These are phyloP conservation scores for Anthoceros angustus DNA, from an alignment of 225 moss, liverwort and hornwort genomes.

Conservation along the genomic window DNA sequence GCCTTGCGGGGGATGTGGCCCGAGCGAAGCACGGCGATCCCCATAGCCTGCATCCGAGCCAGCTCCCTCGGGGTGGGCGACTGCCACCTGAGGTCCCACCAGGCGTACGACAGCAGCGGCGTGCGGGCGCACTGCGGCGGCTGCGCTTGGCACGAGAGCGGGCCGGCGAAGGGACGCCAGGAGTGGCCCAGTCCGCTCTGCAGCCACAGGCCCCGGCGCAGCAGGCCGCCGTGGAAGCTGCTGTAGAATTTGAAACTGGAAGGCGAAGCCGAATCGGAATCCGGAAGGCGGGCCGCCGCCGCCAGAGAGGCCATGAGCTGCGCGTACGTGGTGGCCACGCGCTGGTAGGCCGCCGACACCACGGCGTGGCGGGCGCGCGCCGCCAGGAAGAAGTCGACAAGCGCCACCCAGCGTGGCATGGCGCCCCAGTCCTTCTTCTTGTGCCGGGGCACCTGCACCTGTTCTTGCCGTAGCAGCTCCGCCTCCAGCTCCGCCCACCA, in stretches of 20 bases:
- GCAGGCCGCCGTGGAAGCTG: conserved; percentile 37
- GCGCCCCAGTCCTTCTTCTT: conserved; percentile 51
- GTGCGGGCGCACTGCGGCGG: conserved; percentile 38
- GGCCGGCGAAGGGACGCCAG: conserved; percentile 56
- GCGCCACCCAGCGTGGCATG: conserved; percentile 70
- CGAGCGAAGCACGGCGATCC: neutral
- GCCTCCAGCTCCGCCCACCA: no score
- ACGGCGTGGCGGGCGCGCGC: conserved; percentile 48
- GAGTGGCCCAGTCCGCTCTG: conserved; percentile 64
- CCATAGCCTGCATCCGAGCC: neutral
- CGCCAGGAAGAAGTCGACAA: conserved; percentile 72
- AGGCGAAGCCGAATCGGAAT: neutral
- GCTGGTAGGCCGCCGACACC: conserved; percentile 50
- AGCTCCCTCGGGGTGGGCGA: conserved; percentile 28
- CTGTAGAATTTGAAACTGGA: conserved; percentile 43
- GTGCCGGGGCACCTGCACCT: conserved; percentile 39
- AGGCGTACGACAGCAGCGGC: conserved; percentile 44
- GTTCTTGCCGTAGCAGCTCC: conserved; percentile 18
- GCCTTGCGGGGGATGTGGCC: neutral
- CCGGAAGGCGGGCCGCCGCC: conserved; percentile 32
- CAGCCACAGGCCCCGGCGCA: conserved; percentile 27
- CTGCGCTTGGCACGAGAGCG: conserved; percentile 40
- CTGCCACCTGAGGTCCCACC: conserved; percentile 84
- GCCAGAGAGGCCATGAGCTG: conserved; percentile 60
- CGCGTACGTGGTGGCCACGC: conserved; percentile 64